These are phyloP conservation scores for Talaromyces rugulosus DNA, from an alignment of 2,329 filamentous ascomycete genomes.

Conservation along the genomic window DNA sequence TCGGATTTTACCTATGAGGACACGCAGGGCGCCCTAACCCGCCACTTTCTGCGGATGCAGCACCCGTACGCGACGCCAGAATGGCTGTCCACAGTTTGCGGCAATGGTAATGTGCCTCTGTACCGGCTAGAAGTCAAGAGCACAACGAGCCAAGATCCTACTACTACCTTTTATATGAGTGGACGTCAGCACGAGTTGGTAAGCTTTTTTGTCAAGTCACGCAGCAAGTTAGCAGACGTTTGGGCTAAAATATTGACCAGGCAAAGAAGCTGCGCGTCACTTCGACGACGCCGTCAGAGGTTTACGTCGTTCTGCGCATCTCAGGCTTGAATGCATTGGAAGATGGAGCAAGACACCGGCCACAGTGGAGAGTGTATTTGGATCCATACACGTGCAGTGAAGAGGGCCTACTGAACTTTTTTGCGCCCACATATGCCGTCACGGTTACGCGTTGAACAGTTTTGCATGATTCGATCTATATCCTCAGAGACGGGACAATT, in stretches of 20 bases:
- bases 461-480: background rate
- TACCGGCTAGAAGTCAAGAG: conserved; percentile 9
- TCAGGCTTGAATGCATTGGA: conserved; percentile 7
- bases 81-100: conserved; percentile 4
- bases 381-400: conserved; percentile 5
- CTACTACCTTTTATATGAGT: conserved; percentile 7
- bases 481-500: background rate
- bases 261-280: conserved; percentile 5
- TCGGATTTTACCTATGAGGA: conserved; percentile 13
- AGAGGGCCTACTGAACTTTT: conserved; percentile 5
- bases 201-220: conserved; percentile 8
- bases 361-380: conserved; percentile 6
- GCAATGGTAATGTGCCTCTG: conserved; percentile 5
- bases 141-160: conserved; percentile 6
- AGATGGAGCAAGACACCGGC: conserved; percentile 3
- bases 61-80: conserved; percentile 3
- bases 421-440: conserved; percentile 5
- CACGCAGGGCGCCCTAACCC: background rate
- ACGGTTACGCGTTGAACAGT: background rate
- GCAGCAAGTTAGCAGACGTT: conserved; percentile 1
- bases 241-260: conserved; percentile 5
- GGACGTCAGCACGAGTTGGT: conserved; percentile 6
- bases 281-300: conserved; percentile 4
- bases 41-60: conserved; percentile 5
- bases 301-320: conserved; percentile 6